These are phyloP conservation scores for Conticribra weissflogii DNA, from an alignment of 108 stramenopile species.

Conservation along the genomic window DNA sequence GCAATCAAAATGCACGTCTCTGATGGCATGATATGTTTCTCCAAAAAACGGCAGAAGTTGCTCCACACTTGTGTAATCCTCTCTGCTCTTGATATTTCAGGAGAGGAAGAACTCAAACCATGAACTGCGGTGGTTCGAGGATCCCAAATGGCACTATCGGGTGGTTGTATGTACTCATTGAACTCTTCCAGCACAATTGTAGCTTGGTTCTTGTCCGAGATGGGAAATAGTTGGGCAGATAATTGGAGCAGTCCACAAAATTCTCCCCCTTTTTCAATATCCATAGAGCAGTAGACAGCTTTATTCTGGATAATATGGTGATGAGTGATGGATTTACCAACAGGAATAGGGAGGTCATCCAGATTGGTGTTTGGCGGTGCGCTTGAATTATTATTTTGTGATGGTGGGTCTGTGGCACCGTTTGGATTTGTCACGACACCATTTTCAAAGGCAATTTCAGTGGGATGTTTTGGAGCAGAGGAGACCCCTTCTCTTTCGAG, in stretches of 20 bases:
- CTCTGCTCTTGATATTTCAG: background rate
- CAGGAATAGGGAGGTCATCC: no score
- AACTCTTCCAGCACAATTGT: background rate
- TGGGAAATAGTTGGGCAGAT: constrained; percentile 2
- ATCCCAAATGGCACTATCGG: constrained; percentile 1
- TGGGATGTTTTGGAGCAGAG: no score
- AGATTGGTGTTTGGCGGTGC: no score
- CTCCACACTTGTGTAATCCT: background rate
- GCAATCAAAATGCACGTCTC: no score
- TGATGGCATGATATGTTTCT: no score
- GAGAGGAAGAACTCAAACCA: background rate
- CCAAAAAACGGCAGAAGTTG: background rate
- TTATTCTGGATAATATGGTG: background rate
- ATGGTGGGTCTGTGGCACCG: no score
- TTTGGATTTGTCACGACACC: no score
- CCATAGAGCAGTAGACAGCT: background rate
- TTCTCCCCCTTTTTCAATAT: background rate
- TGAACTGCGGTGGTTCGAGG: background rate
- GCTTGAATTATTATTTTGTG: no score
- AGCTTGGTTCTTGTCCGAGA: background rate
- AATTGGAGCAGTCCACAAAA: constrained; percentile 6
- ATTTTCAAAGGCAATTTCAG: no score
- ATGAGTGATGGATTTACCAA: background rate
- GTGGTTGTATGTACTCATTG: constrained; percentile 4
- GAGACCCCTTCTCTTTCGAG: no score